Base-by-base conservation (phyloP, 495 filamentous ascomycete species). In the Hypomontagnella submonticulosa region DNA sequence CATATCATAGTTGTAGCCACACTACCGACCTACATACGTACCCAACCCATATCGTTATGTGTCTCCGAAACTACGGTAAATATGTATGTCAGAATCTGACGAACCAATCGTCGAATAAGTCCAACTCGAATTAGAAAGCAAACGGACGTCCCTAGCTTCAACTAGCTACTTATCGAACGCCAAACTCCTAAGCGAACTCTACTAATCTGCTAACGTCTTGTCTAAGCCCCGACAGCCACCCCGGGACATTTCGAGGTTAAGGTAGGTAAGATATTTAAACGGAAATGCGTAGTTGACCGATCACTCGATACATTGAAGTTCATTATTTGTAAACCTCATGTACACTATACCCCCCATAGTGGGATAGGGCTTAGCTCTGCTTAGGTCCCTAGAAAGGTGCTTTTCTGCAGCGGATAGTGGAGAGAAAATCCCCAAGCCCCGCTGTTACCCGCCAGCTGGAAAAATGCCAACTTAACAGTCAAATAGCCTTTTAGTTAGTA, bases 301-400 rank as follows among this genome's bases (percentile, higher is more conserved):
- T 65, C 48, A 59, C 62, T 65, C 59, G 49, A 59, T 55, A 48
- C 43, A 53, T 27, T 49, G 18, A 50, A 50, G 23, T 27, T 27
- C 18, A 20, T 15, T 40, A 43, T 30, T 61, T 38, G 33, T 46
- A 40, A 38, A 61, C 12, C 32, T 23, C 8, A 33, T 1, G 36
- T 41, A 43, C 30, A 34, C 20, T 40, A 34, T 43, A 49, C 18
- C 16, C 50, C 53, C 11, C 23, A 2, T 27, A 27, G 23, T 57
- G 53, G 30, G 30, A 11, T 50, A 12, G 36, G n/a, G 36, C 9
- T 11, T 13, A 13, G 18, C n/a, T n/a, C n/a, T n/a, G n/a, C n/a
- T n/a, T n/a, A n/a, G n/a, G n/a, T n/a, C n/a, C 27, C 11, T 50
- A 34, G 1, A 8, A 6, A 12, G 16, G 11, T 47, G 20, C 38